These are phyloP conservation scores for Gossypium thurberi DNA, from an alignment of 345 rosid genomes.

Conservation along the genomic window DNA sequence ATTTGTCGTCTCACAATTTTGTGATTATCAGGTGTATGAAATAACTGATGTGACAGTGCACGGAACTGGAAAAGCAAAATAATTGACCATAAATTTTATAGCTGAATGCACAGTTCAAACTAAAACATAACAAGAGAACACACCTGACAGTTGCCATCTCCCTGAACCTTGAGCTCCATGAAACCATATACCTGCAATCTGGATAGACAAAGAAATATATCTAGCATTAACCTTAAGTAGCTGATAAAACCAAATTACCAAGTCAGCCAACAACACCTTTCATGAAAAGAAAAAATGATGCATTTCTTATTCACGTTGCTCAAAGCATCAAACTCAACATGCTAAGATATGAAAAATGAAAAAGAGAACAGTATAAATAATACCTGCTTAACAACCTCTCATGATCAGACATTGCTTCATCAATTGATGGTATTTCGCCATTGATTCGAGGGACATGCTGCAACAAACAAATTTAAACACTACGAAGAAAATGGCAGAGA, in stretches of 20 bases:
- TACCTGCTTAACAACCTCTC: constrained; percentile 84
- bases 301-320: neutral
- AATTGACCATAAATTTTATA: constrained; percentile 1
- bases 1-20: constrained; percentile 44
- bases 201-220: constrained; percentile 1
- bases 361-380: neutral
- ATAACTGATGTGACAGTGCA: constrained; percentile 70
- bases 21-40: constrained; percentile 54
- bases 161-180: constrained; percentile 59
- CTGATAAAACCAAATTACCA: neutral
- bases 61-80: constrained; percentile 48
- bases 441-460: constrained; percentile 92
- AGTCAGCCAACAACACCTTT: neutral
- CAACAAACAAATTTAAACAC: constrained; percentile 12
- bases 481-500: constrained; percentile 4
- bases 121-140: constrained; percentile 16
- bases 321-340: neutral
- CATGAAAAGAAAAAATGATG: neutral
- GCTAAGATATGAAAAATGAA: neutral
- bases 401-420: constrained; percentile 94
- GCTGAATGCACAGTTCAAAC: constrained; percentile 22
- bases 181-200: constrained; percentile 54
- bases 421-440: constrained; percentile 89
- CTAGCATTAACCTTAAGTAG: neutral
- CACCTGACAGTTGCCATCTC: constrained; percentile 87